phyloP scores from a whole-genome alignment of 208 protist genomes.

The Entamoeba invadens region DNA sequence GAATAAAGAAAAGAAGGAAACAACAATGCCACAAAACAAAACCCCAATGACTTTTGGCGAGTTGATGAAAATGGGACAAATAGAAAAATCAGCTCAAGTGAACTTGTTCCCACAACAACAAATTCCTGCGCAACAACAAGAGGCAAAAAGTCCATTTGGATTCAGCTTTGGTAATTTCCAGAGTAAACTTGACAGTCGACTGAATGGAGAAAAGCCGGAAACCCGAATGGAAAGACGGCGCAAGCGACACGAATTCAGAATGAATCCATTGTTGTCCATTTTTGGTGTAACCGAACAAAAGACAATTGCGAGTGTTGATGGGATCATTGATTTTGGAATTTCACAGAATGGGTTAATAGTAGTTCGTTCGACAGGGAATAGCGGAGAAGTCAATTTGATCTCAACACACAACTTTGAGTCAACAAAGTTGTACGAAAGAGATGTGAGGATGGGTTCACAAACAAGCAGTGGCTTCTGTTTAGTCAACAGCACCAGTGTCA shows the following conservation, averaged over 20 bases:
- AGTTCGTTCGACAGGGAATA: neutral
- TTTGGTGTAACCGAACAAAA: neutral
- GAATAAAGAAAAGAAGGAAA: too few species aligned
- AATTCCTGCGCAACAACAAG: too few species aligned
- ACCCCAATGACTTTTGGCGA: too few species aligned
- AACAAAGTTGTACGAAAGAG: neutral
- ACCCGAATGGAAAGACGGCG: neutral
- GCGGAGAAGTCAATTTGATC: neutral
- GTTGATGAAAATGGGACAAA: too few species aligned
- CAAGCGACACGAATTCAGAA: neutral
- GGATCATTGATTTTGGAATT: neutral
- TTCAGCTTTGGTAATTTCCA: neutral
- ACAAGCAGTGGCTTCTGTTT: neutral
- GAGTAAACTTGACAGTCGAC: neutral
- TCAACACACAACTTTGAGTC: neutral
- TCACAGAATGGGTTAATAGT: neutral
- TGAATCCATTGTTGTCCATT: too few species aligned
- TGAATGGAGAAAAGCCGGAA: neutral
- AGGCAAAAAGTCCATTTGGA: neutral
- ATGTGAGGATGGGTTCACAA: neutral
- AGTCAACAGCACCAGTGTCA: neutral
- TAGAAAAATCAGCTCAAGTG: too few species aligned
- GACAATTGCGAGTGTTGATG: neutral
- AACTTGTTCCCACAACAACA: too few species aligned
- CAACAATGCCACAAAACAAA: too few species aligned